Base-by-base conservation (phyloP, 1,284 basidiomycete species). In the Ustilago esculenta region DNA sequence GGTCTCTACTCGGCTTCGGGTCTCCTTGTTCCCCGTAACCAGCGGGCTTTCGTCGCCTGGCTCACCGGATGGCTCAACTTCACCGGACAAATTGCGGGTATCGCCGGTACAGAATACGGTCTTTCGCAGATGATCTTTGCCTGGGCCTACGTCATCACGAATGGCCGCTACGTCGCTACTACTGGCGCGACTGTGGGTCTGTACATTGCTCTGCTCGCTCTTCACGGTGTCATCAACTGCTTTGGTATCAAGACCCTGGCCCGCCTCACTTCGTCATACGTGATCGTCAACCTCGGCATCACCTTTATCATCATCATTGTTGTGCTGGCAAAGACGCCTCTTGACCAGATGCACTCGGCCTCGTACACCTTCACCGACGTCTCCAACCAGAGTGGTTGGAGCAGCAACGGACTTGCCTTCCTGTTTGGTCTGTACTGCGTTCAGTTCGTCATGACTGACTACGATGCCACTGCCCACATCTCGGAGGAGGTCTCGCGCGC, bases 401-500 rank as follows among this genome's bases (percentile, higher is more conserved):
- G 88, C 86, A 90, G 88, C 77, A 87, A 85, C 30, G 92, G 92
- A 0, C 83, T 95, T 47, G 89, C 92, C 1, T 94, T 95, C 84
- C 83, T 94, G 47, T 89, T 96, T 66, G 93, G 93, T 24, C 83
- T 96, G 51, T 84, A 94, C 52, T 91, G 90, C 64, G 93, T 96
- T 10, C 91, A 95, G 82, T 95, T 77, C 53, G 79, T 80, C 55
- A 81, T 80, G 76, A 83, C 83, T 15, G 84, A 84, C 57, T 84
- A 85, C 72, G 84, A 84, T 55, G 84, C 83, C 2, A 84, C 85
- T 5, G 92, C 92, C 2, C 94, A 96, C 82, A 95, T 96, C 66
- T 91, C 90, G 5, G 93, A 96, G 79, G 94, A 96, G 83, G 91
- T 96, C 30, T 88, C 88, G 76, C 87, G 90, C 45, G 93, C 94